Conservation (phyloP, 164 flowering plant genomes). For the Vitis labrusca region DNA sequence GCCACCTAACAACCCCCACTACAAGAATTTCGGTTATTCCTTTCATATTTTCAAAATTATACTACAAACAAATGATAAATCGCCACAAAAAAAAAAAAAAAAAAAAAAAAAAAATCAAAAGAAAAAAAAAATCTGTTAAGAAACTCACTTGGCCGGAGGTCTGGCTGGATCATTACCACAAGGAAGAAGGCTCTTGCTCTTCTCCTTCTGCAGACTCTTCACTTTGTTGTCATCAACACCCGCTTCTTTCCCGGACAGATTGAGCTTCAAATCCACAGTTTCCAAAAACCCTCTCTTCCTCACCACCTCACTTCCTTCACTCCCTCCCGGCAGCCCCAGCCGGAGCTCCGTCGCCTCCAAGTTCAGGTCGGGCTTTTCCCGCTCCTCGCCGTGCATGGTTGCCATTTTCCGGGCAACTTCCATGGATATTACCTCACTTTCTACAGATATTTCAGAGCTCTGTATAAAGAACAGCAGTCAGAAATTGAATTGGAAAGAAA, state of each 20-base stretch:
- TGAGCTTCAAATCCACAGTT: constrained; percentile 81
- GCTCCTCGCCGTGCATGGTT: constrained; percentile 17
- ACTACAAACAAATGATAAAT: too few relatives aligned
- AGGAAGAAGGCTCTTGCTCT: constrained; percentile 25
- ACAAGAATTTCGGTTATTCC: too few relatives aligned
- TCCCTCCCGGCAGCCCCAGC: constrained; percentile 59
- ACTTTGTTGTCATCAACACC: constrained; percentile 18
- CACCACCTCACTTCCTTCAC: constrained; percentile 13
- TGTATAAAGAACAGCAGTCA: background rate
- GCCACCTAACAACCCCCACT: too few relatives aligned
- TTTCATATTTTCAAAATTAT: too few relatives aligned
- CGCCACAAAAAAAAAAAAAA: background rate
- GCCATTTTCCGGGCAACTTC: constrained; percentile 30
- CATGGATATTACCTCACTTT: constrained; percentile 11
- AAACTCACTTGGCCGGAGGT: constrained; percentile 60
- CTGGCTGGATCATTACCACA: constrained; percentile 41
- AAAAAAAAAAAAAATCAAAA: background rate
- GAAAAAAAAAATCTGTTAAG: background rate
- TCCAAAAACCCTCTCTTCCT: constrained; percentile 62
- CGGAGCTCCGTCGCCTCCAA: constrained; percentile 70
- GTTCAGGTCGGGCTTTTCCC: constrained; percentile 15
- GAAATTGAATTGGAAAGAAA: background rate
- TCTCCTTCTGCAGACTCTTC: constrained; percentile 18
- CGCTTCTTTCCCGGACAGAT: constrained; percentile 28
- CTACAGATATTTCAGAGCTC: background rate